These are phyloP conservation scores for Fusarium albidum DNA, from an alignment of 2,329 filamentous ascomycete genomes.

Conservation along the genomic window DNA sequence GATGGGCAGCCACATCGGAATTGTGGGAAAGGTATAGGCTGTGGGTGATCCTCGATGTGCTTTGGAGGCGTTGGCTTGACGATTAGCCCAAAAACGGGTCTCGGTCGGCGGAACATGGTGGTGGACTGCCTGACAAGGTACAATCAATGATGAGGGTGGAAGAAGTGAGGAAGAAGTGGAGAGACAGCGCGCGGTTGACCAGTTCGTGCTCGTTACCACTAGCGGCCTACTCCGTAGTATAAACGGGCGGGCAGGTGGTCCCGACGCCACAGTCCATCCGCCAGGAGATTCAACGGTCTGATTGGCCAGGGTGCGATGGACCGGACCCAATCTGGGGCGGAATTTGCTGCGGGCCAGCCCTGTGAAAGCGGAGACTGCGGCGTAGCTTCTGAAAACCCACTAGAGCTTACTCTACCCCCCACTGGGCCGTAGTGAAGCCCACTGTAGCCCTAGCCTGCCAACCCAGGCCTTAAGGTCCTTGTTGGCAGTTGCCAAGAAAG, in stretches of 20 bases:
- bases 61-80: constrained; percentile 1
- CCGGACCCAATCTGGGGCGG: constrained; percentile 16
- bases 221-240: constrained; percentile 1
- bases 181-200: constrained; percentile 13
- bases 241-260: constrained; percentile 26
- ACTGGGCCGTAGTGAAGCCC: constrained; percentile 11
- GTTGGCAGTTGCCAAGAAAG: background rate
- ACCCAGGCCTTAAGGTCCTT: background rate
- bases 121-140: background rate
- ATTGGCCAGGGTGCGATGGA: constrained; percentile 10
- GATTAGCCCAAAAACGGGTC: constrained; percentile 1
- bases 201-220: constrained; percentile 15
- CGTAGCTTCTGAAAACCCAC: background rate
- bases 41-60: background rate
- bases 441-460: constrained; percentile 1
- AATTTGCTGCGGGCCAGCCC: constrained; percentile 28
- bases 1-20: constrained; percentile 13
- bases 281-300: constrained; percentile 13
- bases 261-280: constrained; percentile 22
- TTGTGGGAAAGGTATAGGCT: constrained; percentile 8
- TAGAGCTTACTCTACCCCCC: constrained; percentile 6
- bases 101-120: background rate
- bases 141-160: background rate
- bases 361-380: constrained; percentile 24
- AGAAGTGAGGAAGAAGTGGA: constrained; percentile 12